Evolutionary conservation across 1,139 yeast species (phyloP).

Genomic region (Taphrina flavorubra): DNA sequence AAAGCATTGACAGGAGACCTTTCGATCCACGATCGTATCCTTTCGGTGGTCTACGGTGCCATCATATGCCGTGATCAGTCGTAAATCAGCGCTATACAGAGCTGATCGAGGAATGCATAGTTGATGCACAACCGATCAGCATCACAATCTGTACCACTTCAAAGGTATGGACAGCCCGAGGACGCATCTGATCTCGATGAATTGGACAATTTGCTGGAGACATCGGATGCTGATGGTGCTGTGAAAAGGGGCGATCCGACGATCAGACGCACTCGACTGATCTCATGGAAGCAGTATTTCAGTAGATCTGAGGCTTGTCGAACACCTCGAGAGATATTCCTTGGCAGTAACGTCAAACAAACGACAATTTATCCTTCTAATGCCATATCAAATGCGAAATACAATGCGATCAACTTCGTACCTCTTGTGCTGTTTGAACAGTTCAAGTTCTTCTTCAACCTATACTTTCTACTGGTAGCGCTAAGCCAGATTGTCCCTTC

Average conservation of each 20-base stretch:
- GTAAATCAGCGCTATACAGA: too few species aligned
- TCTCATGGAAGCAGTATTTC: conserved; percentile 1
- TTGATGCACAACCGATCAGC: conserved; percentile 9
- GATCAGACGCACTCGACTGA: neutral
- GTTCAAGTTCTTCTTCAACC: conserved; percentile 93
- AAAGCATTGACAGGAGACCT: neutral
- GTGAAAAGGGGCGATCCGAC: neutral
- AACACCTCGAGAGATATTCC: conserved; percentile 1
- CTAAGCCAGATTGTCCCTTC: conserved; percentile 92
- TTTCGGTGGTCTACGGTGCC: too few species aligned
- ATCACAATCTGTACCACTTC: conserved; percentile 19
- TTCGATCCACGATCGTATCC: too few species aligned
- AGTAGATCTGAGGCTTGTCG: neutral
- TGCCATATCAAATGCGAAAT: conserved; percentile 91
- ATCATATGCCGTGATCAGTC: too few species aligned
- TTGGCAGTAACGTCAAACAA: neutral
- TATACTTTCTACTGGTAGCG: conserved; percentile 90
- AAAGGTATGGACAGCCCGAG: neutral
- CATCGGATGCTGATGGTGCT: neutral
- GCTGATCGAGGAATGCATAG: neutral
- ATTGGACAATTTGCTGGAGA: conserved; percentile 14
- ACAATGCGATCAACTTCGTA: conserved; percentile 82
- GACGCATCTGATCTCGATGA: conserved; percentile 13
- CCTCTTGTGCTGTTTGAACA: conserved; percentile 92
- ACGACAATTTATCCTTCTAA: conserved; percentile 65